These are phyloP conservation scores for Kuraishia hungarica DNA, from an alignment of 805 yeast species.

Conservation along the genomic window DNA sequence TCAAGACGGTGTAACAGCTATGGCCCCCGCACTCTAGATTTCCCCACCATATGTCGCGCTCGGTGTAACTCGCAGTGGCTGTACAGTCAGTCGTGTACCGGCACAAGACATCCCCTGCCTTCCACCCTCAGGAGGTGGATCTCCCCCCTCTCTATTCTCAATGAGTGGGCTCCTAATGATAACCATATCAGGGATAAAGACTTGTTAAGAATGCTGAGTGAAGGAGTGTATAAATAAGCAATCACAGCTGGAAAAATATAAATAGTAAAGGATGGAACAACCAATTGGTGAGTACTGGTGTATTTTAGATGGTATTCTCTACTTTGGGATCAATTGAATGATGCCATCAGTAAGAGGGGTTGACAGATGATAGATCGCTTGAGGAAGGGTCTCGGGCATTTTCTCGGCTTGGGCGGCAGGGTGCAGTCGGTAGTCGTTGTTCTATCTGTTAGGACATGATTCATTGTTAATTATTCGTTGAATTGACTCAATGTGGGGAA, in stretches of 20 bases:
- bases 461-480: too few relatives aligned
- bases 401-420: not conserved
- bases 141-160: not conserved
- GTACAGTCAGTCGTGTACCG: not conserved
- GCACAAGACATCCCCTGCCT: not conserved
- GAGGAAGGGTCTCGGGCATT: not conserved
- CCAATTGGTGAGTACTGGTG: slow-evolving; percentile 18
- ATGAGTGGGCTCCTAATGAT: not conserved
- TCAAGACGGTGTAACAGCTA: too few relatives aligned
- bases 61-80: not conserved
- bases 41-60: not conserved
- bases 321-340: not conserved
- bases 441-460: not conserved
- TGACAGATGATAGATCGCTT: not conserved
- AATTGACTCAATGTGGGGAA: not conserved
- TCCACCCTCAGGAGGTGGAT: not conserved
- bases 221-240: not conserved
- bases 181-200: not conserved
- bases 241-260: not conserved
- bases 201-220: not conserved
- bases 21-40: too few relatives aligned
- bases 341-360: not conserved
- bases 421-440: not conserved
- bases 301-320: not conserved
- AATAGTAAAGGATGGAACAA: slow-evolving; percentile 12